Evolutionary conservation across 768 basidiomycete genomes (phyloP).

Genomic region (Sarcomyxa edulis): DNA sequence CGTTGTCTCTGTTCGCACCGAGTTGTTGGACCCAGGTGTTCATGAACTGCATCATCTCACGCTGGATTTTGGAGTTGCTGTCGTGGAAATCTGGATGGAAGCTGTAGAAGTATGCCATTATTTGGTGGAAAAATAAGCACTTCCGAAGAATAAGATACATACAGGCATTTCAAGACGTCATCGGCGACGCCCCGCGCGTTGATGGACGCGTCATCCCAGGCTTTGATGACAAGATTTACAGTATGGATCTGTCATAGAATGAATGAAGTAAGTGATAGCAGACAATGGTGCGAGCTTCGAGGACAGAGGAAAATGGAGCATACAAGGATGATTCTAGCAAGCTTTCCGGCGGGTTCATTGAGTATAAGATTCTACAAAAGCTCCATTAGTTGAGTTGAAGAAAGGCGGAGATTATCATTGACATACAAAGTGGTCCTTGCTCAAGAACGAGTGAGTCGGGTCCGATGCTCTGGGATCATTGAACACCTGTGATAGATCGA

Average conservation of each 20-base stretch:
- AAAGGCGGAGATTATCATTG: not conserved
- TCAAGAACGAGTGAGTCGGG: constrained; percentile 85
- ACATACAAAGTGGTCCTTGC: constrained; percentile 84
- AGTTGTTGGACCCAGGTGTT: constrained; percentile 52
- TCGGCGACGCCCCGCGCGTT: constrained; percentile 55
- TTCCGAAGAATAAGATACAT: constrained; percentile 15
- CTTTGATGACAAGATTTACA: constrained; percentile 64
- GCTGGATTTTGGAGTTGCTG: constrained; percentile 56
- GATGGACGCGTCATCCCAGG: constrained; percentile 71
- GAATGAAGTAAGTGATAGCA: not conserved
- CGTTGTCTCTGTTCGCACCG: constrained; percentile 38
- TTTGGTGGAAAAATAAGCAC: not conserved
- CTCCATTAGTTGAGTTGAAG: constrained; percentile 6
- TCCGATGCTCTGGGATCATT: constrained; percentile 79
- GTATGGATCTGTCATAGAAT: constrained; percentile 43
- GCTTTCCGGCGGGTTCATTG: constrained; percentile 76
- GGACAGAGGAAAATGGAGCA: constrained; percentile 12
- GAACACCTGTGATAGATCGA: constrained; percentile 57
- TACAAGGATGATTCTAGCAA: constrained; percentile 68
- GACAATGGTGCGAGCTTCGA: not conserved
- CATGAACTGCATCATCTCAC: constrained; percentile 72
- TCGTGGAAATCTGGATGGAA: constrained; percentile 86
- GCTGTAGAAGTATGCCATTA: constrained; percentile 30
- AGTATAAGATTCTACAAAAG: constrained; percentile 60
- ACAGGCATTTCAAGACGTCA: constrained; percentile 66